A percentile compares a stretch with the other conserved stretches of the same genome.
Conservation (phyloP, 495 filamentous ascomycete species). For the Penicillium alfredii region DNA sequence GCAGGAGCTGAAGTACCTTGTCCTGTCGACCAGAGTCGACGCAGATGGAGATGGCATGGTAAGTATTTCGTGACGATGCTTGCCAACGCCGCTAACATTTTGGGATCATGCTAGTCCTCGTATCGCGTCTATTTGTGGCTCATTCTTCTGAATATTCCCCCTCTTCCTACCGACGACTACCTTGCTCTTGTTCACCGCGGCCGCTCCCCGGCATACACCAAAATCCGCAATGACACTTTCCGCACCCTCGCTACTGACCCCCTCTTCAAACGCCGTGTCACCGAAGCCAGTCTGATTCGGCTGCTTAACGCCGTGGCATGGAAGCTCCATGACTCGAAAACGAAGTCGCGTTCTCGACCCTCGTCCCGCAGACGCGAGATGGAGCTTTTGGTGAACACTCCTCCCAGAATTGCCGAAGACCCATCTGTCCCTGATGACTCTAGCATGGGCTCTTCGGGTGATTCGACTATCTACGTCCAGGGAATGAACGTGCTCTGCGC, state of each 20-base stretch:
- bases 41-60: slow-evolving; percentile 90
- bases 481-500: slow-evolving; percentile 99
- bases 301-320: slow-evolving; percentile 95
- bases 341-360: slow-evolving; percentile 36
- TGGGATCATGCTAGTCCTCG: slow-evolving; percentile 58
- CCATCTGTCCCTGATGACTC: no score
- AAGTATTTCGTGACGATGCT: no score
- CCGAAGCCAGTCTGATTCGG: slow-evolving; percentile 89
- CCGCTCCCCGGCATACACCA: slow-evolving; percentile 87
- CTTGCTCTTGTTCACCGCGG: slow-evolving; percentile 87
- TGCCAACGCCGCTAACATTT: slow-evolving; percentile 11
- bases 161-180: slow-evolving; percentile 79
- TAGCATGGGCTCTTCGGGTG: no score
- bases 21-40: slow-evolving; percentile 73
- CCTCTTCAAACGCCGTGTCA: slow-evolving; percentile 89
- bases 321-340: slow-evolving; percentile 75
- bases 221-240: slow-evolving; percentile 97
- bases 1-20: slow-evolving; percentile 66
- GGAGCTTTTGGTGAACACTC: slow-evolving; percentile 36
- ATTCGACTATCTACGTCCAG: slow-evolving; percentile 86
- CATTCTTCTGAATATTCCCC: slow-evolving; percentile 77
- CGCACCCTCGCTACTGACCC: slow-evolving; percentile 93
- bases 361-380: slow-evolving; percentile 35
- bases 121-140: slow-evolving; percentile 94
- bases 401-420: slow-evolving; percentile 44